These are phyloP conservation scores for Cerioporus squamosus DNA, from an alignment of 1,284 basidiomycete species.

Conservation along the genomic window DNA sequence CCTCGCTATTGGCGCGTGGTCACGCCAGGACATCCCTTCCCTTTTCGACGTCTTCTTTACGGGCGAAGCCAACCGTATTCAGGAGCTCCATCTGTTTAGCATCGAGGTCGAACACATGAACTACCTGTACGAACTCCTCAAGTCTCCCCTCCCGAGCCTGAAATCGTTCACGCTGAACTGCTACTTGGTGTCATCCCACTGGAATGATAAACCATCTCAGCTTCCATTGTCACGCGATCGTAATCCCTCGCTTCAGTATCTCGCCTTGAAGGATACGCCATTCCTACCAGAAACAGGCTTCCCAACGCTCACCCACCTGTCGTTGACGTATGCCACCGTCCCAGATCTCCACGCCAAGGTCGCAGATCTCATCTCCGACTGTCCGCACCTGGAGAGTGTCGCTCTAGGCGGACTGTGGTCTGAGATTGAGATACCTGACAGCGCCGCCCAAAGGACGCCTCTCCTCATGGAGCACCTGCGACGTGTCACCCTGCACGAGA, in stretches of 20 bases:
- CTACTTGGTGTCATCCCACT: not conserved
- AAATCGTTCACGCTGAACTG: not conserved
- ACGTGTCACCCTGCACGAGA: not conserved
- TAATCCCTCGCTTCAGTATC: not conserved
- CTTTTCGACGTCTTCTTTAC: not conserved
- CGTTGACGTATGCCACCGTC: not conserved
- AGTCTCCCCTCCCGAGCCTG: not conserved
- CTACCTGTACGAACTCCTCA: not conserved
- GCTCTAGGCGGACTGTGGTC: not conserved
- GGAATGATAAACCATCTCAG: not conserved
- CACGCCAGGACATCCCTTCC: not conserved
- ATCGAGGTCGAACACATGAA: not conserved
- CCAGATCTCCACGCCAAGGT: not conserved
- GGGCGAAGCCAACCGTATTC: not conserved
- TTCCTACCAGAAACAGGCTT: not conserved
- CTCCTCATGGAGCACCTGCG: not conserved
- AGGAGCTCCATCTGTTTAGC: not conserved
- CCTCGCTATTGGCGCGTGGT: not conserved
- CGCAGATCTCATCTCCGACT: not conserved
- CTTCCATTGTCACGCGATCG: not conserved
- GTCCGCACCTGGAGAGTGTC: not conserved
- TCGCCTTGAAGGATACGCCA: not conserved
- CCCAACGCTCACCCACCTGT: not conserved
- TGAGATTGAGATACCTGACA: not conserved
- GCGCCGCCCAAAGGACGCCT: not conserved